Conservation (phyloP, 31 red algal species). For the Odonthalia washingtoniensis region DNA sequence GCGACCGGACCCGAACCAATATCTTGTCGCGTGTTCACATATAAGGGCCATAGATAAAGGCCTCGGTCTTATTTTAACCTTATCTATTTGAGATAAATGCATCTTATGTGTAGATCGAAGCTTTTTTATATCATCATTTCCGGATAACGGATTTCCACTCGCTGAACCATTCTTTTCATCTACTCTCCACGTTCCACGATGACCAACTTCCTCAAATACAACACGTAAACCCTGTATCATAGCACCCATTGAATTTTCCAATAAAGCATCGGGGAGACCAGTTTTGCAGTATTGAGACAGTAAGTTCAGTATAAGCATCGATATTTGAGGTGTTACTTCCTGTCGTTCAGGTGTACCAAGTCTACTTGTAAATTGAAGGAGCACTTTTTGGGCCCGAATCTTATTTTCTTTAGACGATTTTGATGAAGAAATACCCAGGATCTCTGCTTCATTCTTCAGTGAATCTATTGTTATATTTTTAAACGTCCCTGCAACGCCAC, state of each 20-base stretch:
- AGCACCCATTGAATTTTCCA: not conserved
- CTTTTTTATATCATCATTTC: not conserved
- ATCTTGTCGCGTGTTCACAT: slow-evolving; percentile 40
- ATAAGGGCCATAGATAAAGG: slow-evolving; percentile 20
- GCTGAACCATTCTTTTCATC: not conserved
- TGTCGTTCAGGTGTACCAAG: not conserved
- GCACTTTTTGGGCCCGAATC: not conserved
- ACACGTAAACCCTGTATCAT: slow-evolving; percentile 6
- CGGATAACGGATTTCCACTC: not conserved
- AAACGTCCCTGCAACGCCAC: not conserved
- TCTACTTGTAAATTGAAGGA: not conserved
- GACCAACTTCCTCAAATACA: not conserved
- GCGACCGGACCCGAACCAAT: slow-evolving; percentile 12
- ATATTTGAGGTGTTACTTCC: not conserved
- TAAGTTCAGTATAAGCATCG: not conserved
- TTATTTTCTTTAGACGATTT: not conserved
- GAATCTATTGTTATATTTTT: not conserved
- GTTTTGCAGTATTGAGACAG: not conserved
- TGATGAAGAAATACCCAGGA: not conserved
- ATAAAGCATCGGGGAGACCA: not conserved
- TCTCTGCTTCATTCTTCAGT: not conserved
- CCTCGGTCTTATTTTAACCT: not conserved
- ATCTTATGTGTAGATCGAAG: too few species aligned
- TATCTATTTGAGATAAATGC: slow-evolving; percentile 12
- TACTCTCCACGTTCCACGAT: not conserved